Base-by-base conservation (phyloP, 352 stramenopile genomes). In the Globisporangium cederbergense region DNA sequence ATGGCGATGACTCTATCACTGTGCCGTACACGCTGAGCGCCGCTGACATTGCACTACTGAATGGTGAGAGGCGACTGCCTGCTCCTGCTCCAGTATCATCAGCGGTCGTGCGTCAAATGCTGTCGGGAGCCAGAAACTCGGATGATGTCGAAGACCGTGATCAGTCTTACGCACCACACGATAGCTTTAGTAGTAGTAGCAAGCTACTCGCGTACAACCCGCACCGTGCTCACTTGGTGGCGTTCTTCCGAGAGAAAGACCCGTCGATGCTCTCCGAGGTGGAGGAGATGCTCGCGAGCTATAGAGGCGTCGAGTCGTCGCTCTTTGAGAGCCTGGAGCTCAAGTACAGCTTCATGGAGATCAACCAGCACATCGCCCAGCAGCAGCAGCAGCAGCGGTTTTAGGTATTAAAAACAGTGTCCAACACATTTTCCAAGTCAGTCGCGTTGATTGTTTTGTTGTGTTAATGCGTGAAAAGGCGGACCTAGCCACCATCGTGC, bases 291-390 rank as follows among this genome's bases (percentile, higher is more conserved):
- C 71, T 95, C 2, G 62, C 73, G 38, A 91, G 68, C 61, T 95
- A 95, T 67, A 70, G 68, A 16, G 86, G 83, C 34, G 83, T 93
- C 14, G 86, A 95, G 60, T 70, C 74, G 11, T 88, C 76, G 59
- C 73, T 95, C 6, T 91, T 95, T 47, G 79, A 95, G 50, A 92
- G 82, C 43, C 71, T 95, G 22, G 78, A 90, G 60, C 80, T 95
- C 52, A 95, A 95, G 67, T 95, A 95, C 69, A 86, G 78, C 67
- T 91, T 89, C 66, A 77, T 89, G 70, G 74, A 79, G 61, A 62
- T 93, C 32, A 81, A 81, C 58, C 66, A 76, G 36, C 72, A 74
- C 36, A 81, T 85, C 16, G 68, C 71, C 2, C 73, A 80, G 45
- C 60, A 53, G 9, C 38, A 25, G 9, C 38, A 25, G 13, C 25